These are phyloP conservation scores for Neonectria faginata DNA, from an alignment of 2,329 filamentous ascomycete genomes.

Conservation along the genomic window DNA sequence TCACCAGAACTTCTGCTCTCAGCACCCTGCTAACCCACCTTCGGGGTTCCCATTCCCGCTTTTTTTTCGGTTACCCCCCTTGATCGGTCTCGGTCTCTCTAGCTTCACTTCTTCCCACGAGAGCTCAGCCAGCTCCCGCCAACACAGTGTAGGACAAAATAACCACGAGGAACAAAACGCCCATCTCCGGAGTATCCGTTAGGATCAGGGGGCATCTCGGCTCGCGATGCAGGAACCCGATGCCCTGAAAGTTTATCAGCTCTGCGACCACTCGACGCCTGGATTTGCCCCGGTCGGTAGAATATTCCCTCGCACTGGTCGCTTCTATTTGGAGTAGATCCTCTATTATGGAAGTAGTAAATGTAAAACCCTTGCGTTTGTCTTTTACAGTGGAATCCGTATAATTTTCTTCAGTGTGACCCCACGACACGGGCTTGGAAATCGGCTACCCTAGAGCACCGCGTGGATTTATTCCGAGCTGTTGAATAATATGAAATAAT, in stretches of 20 bases:
- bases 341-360: no score
- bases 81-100: background rate
- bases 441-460: background rate
- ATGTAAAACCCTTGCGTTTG: no score
- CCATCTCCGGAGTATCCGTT: background rate
- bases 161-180: background rate
- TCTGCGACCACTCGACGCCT: background rate
- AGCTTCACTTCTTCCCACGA: background rate
- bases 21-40: background rate
- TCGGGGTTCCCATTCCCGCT: background rate
- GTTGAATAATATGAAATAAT: background rate
- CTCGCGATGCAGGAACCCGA: background rate
- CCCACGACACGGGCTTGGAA: no score
- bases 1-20: background rate
- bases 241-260: background rate
- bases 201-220: background rate
- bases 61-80: background rate
- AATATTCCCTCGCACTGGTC: no score
- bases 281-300: background rate
- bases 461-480: no score
- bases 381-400: no score
- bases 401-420: no score
- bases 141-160: background rate
- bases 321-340: no score
- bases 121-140: background rate